Base-by-base conservation (phyloP, 2,329 filamentous ascomycete species). In the Tympanopsis confertula region DNA sequence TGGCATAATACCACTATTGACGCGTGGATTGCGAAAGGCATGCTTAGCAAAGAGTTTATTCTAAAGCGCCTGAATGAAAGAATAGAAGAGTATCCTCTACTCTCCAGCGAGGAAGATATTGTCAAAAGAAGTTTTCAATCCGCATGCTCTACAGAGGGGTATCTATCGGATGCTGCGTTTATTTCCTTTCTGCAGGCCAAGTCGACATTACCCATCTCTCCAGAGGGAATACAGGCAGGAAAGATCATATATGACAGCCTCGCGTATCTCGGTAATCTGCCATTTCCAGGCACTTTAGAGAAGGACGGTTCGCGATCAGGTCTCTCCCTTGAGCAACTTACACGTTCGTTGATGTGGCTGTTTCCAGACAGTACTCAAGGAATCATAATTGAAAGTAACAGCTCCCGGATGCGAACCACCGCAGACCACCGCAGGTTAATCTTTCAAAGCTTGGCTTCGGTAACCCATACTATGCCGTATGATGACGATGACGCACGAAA, bases 381-480 rank as follows among this genome's bases (percentile, higher is more conserved):
- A n/a, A 38, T 47, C 19, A 22, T 44, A 14, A 38, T 41, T 14
- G 28, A 43, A 15, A 33, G 41, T 14, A 37, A 36, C 10, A 15
- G 37, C 13, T 39, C 42, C 7, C 44, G 44, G 14, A 37, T 35
- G 20, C 45, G 42, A 22, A 45, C 40, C 3, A 20, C 32, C 15
- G 39, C 33, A 17, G 44, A 47, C 32, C 42, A 44, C 15, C 37
- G 40, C n/a, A 39, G 45, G 4, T 20, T 44, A 10, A 29, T 47
- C 7, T 47, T 47, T 38, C 45, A 47, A 14, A 47, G 45, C 37
- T 30, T 47, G 13, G 42, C 45, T 17, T 41, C 37, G 30, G 13
- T 13, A 17, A 18, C 13, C 20, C 37, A 41, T 18, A 35, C 33
- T 14, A 18, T 18, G 20, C 32, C 28, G 18, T 33, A 38, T 17